Conservation (phyloP, 2,329 filamentous ascomycete species). For the Colletotrichum higginsianum region DNA sequence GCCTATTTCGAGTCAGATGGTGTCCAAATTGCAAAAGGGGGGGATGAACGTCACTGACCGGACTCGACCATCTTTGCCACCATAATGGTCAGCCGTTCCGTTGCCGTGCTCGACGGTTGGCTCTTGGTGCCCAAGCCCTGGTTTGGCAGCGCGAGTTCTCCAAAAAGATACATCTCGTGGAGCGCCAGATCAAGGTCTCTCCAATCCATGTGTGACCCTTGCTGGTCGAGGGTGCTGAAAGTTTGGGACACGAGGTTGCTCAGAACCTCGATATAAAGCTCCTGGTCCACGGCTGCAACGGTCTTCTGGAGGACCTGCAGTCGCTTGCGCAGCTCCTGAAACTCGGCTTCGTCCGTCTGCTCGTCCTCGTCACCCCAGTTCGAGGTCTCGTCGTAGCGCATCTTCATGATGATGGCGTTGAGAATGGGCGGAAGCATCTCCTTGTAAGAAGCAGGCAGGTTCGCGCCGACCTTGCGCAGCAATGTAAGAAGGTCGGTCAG, state of each 20-base stretch:
- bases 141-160: conserved; percentile 91
- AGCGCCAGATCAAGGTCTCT: conserved; percentile 93
- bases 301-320: conserved; percentile 93
- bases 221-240: conserved; percentile 84
- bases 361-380: conserved; percentile 95
- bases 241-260: conserved; percentile 90
- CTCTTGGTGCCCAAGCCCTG: conserved; percentile 90
- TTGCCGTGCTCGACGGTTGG: conserved; percentile 82
- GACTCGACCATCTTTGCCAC: conserved; percentile 97
- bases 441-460: conserved; percentile 82
- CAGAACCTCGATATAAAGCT: conserved; percentile 88
- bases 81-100: conserved; percentile 88
- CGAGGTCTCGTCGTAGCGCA: conserved; percentile 97
- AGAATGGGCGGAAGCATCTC: conserved; percentile 89
- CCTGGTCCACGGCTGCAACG: conserved; percentile 89
- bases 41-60: conserved; percentile 66
- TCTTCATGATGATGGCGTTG: conserved; percentile 93
- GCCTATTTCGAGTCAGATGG: conserved; percentile 64
- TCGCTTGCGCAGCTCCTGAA: conserved; percentile 92
- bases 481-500: conserved; percentile 94
- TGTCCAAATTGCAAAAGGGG: conserved; percentile 27
- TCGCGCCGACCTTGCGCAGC: conserved; percentile 80
- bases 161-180: conserved; percentile 96
- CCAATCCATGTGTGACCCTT: conserved; percentile 87
- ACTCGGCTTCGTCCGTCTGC: conserved; percentile 96